A percentile compares a stretch with the other conserved stretches of the same genome.
Conservation (phyloP, 108 stramenopile species). For the Nitzschia putrida region DNA sequence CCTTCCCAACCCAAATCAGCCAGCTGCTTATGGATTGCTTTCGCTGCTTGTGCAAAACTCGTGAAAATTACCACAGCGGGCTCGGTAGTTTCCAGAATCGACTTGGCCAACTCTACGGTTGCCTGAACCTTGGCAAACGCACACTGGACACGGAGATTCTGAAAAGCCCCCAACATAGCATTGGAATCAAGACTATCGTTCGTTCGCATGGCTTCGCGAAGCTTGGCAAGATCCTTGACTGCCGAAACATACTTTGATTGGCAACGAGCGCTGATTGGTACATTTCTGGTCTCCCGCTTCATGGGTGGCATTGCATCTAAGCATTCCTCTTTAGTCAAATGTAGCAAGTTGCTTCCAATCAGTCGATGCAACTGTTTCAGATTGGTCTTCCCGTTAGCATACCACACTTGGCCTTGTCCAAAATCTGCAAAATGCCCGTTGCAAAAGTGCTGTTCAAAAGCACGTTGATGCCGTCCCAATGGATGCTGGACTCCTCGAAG, state of each 20-base stretch:
- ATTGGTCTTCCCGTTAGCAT: conserved; percentile 57
- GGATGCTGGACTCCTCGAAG: conserved; percentile 76
- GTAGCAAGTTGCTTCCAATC: conserved; percentile 65
- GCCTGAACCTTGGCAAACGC: conserved; percentile 67
- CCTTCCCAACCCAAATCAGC: conserved; percentile 59
- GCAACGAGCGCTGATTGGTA: conserved; percentile 58
- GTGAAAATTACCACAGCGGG: conserved; percentile 76
- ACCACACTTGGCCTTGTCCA: conserved; percentile 56
- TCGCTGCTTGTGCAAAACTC: conserved; percentile 69
- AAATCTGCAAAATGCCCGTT: conserved; percentile 51
- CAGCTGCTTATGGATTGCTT: conserved; percentile 57
- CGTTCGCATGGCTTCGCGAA: conserved; percentile 11
- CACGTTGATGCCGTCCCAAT: conserved; percentile 71
- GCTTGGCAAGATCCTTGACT: conserved; percentile 56
- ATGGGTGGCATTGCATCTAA: conserved; percentile 66
- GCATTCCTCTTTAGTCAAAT: conserved; percentile 85
- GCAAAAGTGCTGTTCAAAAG: conserved; percentile 79
- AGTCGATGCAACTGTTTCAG: conserved; percentile 44
- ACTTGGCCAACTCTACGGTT: conserved; percentile 56
- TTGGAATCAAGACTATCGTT: conserved; percentile 36
- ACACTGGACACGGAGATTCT: conserved; percentile 48
- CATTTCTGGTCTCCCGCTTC: conserved; percentile 57
- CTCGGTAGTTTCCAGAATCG: conserved; percentile 48
- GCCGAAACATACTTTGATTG: conserved; percentile 58
- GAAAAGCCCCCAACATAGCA: conserved; percentile 61